Percentiles rank a stretch among this genome's conserved stretches.
Conservation (phyloP, 306 rosid genomes). For the Rosa lucieae region DNA sequence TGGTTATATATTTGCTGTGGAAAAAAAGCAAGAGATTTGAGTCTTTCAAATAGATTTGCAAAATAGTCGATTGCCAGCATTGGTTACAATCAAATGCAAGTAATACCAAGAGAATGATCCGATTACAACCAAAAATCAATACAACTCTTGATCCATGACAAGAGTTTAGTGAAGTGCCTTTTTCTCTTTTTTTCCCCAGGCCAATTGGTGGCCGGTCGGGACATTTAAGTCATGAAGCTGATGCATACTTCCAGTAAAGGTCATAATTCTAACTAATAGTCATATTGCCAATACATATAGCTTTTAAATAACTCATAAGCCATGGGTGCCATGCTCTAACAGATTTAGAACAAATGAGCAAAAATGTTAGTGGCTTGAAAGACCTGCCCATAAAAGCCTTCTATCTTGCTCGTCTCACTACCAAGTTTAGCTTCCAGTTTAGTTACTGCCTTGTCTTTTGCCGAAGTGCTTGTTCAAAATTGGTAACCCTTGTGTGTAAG, state of each 20-base stretch:
- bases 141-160: background rate
- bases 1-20: background rate
- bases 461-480: background rate
- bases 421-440: background rate
- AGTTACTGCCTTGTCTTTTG: background rate
- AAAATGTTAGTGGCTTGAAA: constrained; percentile 10
- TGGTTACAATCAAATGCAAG: too few relatives aligned
- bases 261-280: background rate
- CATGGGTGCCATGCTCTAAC: constrained; percentile 14
- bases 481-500: background rate
- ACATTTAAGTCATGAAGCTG: background rate
- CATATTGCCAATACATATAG: background rate
- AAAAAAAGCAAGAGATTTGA: background rate
- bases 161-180: background rate
- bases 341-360: background rate
- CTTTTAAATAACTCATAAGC: background rate
- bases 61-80: background rate
- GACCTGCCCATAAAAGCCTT: constrained; percentile 4
- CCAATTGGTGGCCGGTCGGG: background rate
- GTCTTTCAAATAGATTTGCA: background rate
- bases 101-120: background rate
- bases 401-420: constrained; percentile 1
- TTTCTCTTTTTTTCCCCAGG: too few relatives aligned
- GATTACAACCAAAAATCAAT: background rate
- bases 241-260: background rate